phyloP scores from a whole-genome alignment of 148 eudicot genomes.

The Fagopyrum tataricum region DNA sequence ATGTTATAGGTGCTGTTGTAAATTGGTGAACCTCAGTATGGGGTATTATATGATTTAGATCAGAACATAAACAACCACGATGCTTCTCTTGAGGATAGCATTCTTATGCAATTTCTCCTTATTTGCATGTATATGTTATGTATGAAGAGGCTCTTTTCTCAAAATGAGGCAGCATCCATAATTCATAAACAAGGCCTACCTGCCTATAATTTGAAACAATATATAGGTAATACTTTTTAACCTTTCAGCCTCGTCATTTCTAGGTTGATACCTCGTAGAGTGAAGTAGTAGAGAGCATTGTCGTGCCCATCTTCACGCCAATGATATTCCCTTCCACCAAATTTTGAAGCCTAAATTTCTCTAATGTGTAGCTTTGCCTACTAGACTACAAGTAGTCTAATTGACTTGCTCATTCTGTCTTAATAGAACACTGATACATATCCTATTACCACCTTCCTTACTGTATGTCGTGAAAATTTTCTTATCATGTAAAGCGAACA shows the following conservation, averaged over 20 bases:
- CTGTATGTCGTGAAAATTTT: no score
- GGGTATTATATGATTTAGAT: background rate
- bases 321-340: background rate
- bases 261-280: background rate
- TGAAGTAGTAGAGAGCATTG: background rate
- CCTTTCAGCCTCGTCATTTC: background rate
- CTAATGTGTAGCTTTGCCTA: background rate
- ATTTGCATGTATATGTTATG: background rate
- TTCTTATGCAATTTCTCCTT: constrained; percentile 1
- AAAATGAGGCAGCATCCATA: constrained; percentile 5
- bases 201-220: background rate
- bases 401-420: background rate
- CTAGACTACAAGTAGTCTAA: background rate
- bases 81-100: background rate
- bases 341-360: no score
- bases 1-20: no score
- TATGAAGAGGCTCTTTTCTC: background rate
- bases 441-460: background rate
- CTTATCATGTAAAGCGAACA: no score
- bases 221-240: background rate
- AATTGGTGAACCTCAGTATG: no score
- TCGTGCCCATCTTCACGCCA: background rate
- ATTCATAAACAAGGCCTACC: background rate
- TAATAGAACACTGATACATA: background rate
- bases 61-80: background rate